These are phyloP conservation scores for Capillidium heterosporum DNA, from an alignment of 371 early-diverging fungal genomes.

Conservation along the genomic window DNA sequence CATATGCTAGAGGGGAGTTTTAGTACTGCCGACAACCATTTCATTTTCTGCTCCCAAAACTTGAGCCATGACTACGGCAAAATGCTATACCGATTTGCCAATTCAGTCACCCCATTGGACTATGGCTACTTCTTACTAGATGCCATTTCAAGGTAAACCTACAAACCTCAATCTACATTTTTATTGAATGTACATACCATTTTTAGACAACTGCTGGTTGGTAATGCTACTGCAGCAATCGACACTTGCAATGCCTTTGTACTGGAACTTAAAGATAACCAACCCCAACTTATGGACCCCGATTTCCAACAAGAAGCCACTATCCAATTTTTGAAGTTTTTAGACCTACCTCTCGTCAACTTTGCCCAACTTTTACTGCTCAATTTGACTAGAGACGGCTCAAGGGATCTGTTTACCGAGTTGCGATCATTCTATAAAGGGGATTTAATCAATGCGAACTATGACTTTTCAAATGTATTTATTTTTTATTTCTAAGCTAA, in stretches of 20 bases:
- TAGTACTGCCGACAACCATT: neutral
- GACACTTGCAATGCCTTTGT: neutral
- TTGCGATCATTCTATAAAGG: neutral
- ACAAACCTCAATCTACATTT: neutral
- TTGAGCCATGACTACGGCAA: neutral
- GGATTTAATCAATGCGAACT: neutral
- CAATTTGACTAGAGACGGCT: neutral
- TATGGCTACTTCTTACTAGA: conserved; percentile 1
- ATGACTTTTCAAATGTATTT: neutral
- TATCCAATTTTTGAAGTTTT: too few relatives aligned
- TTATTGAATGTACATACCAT: neutral
- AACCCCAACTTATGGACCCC: neutral
- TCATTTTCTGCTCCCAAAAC: neutral
- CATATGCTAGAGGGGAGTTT: neutral
- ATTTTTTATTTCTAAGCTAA: neutral
- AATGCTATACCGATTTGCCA: neutral
- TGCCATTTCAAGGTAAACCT: neutral
- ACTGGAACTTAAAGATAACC: neutral
- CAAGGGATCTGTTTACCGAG: neutral
- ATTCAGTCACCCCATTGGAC: neutral
- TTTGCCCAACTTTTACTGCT: neutral
- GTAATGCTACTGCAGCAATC: neutral
- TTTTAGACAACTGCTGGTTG: neutral
- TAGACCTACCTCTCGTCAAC: conserved; percentile 1
- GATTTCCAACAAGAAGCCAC: too few relatives aligned